Base-by-base conservation (phyloP, 495 filamentous ascomycete species). In the Achaetomiella virescens region DNA sequence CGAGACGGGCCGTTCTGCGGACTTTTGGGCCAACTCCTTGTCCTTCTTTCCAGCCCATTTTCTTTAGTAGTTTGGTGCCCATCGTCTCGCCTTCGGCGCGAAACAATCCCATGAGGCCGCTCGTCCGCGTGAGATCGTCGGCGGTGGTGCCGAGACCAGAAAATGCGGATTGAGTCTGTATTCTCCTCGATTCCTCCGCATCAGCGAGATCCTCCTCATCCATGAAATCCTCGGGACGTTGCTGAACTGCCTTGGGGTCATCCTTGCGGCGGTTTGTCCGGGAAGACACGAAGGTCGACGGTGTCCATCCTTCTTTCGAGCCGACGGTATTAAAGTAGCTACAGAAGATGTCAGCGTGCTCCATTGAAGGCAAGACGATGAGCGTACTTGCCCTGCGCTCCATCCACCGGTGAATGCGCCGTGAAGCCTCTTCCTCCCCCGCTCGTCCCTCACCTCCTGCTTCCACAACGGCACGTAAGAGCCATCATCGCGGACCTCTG, bases 281-380 rank as follows among this genome's bases (percentile, higher is more conserved):
- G 36, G 93, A 96, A 4, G 91, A 97, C 33, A 96, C 85, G 65
- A 97, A 98, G 6, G 87, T 86, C 12, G 89, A 79, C 8, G 93
- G 93, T 12, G 87, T 86, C 91, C 91, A 98, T 73, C 93, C 93
- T 80, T 98, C 92, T 72, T 97, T 97, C 8, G 90, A 96, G 27
- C 93, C 95, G 62, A 96, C 95, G 11, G 90, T 96, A 66, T 97
- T 97, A 76, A 93, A 97, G 70, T 98, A 97, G 58, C 89, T 95
- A 59, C 57, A 57, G 50, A 21, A 31, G 7, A 36, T 6, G 36
- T 45, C 18, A 60, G 48, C 33, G 37, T n/a, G 11, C 25, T 20
- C 18, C 33, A 31, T 41, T 12, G 1, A 14, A 27, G 20, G 33
- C 21, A 5, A 12, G 15, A 33, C 5, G 15, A n/a, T 12, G 21